These are phyloP conservation scores for Gyrodon lividus DNA, from an alignment of 768 basidiomycete species.

Conservation along the genomic window DNA sequence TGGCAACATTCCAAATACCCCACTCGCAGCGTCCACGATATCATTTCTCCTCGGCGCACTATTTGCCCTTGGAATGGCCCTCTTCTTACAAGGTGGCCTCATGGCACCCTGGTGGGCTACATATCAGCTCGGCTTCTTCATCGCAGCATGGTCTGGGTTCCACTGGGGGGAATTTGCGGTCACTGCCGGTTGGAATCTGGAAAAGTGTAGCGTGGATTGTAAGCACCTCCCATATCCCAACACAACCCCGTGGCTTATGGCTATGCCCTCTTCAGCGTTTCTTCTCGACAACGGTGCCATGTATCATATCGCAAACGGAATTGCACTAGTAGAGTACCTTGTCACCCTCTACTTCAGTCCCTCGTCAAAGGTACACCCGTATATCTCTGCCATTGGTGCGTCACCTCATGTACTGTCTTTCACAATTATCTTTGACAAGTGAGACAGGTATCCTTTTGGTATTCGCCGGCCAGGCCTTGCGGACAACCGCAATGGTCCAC, in stretches of 20 bases:
- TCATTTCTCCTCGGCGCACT: conserved; percentile 82
- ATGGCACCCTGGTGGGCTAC: conserved; percentile 58
- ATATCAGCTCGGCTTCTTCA: conserved; percentile 78
- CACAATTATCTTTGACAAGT: background rate
- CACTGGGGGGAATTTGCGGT: conserved; percentile 95
- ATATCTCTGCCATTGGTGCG: conserved; percentile 60
- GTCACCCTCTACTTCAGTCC: conserved; percentile 68
- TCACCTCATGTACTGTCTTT: conserved; percentile 2
- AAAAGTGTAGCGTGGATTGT: conserved; percentile 94
- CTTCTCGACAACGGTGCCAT: conserved; percentile 84
- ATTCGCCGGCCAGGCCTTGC: conserved; percentile 68
- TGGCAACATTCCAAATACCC: conserved; percentile 86
- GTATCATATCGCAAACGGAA: conserved; percentile 83
- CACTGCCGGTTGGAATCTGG: conserved; percentile 93
- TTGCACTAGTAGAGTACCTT: conserved; percentile 80
- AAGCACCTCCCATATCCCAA: conserved; percentile 34
- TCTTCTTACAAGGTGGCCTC: conserved; percentile 49
- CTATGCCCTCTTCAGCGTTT: conserved; percentile 59
- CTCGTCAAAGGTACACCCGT: conserved; percentile 55
- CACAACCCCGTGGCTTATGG: conserved; percentile 1
- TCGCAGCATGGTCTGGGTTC: conserved; percentile 81
- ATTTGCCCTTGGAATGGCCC: conserved; percentile 57
- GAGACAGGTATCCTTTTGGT: conserved; percentile 62
- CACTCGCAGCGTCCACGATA: conserved; percentile 70
- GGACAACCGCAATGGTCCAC: conserved; percentile 95